Base-by-base conservation (phyloP, 345 rosid species). In the Bruguiera gymnorhiza region DNA sequence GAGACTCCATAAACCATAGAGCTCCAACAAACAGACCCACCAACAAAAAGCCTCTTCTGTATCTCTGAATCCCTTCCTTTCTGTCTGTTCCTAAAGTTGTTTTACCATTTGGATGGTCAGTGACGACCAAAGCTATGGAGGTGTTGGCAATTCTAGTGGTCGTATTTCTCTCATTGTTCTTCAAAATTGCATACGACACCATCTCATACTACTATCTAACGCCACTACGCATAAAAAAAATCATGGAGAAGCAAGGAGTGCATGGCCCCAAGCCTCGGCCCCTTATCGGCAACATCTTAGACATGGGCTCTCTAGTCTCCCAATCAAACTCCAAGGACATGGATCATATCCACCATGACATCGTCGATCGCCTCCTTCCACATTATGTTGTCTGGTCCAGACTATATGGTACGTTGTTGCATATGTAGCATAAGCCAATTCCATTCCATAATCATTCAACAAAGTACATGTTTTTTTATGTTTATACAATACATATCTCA, bases 211-310 rank as follows among this genome's bases (percentile, higher is more conserved):
- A 95, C 81, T 83, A 68, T 74, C 46, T 89, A 54, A 87, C 75
- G 24, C 99, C 98, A 15, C 85, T 86, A 75, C 92, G 94, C 75
- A 92, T 95, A 83, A 83, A 71, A 57, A 87, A 78, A 53, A 68
- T 81, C 2, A 90, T 95, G 98, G 88, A 76, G 66, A 81, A 75
- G 79, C 99, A 95, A 86, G 99, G 96, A 0, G 92, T 95, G 73
- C 84, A 81, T 79, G 99, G 99, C 48, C 99, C 99, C 7, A 77
- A 76, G 23, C 92, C 98, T 27, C 83, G 87, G 43, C 83, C 79
- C 56, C 79, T 95, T 11, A 83, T 86, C 29, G 98, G 98, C 24
- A 92, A 95, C 91, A 83, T 95, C 72, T 34, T 75, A n/a, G 94
- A 92, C 34, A 78, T 89, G 77, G 75, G 88, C 58, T 54, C 85